phyloP scores from a whole-genome alignment of 1,139 yeast species.

The Pneumocystis canis region DNA sequence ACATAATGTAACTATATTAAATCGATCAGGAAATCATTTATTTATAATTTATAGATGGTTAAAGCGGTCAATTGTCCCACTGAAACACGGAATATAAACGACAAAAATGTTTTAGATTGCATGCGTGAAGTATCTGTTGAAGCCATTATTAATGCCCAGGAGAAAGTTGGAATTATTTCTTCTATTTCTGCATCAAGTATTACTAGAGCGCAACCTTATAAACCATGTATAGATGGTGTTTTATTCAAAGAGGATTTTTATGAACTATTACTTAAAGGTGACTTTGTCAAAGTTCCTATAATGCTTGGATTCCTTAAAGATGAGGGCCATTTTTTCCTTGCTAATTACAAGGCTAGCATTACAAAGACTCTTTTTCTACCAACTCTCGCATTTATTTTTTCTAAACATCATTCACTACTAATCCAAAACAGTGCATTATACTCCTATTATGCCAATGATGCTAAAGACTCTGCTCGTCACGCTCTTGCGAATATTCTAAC shows the following conservation, averaged over 20 bases:
- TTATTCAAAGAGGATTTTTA: not conserved
- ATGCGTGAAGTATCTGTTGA: not conserved
- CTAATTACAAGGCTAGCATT: not conserved
- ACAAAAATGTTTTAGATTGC: not conserved
- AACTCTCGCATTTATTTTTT: not conserved
- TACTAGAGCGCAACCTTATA: not conserved
- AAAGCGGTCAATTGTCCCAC: not conserved
- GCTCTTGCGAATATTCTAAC: not conserved
- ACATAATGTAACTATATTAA: not conserved
- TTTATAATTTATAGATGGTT: not conserved
- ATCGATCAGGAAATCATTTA: not conserved
- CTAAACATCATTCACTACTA: not conserved
- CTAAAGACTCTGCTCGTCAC: not conserved
- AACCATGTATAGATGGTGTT: not conserved
- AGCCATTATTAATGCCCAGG: not conserved
- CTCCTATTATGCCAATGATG: not conserved
- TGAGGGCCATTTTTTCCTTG: not conserved
- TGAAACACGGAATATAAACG: not conserved
- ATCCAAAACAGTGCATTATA: not conserved
- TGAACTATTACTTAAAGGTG: not conserved
- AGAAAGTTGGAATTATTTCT: not conserved
- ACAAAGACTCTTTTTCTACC: not conserved
- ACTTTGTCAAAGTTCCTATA: not conserved
- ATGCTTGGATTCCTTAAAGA: not conserved
- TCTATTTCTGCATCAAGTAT: not conserved